A percentile compares a stretch with the other conserved stretches of the same genome.
Conservation (phyloP, 768 basidiomycete species). For the Boletus rex-veris region DNA sequence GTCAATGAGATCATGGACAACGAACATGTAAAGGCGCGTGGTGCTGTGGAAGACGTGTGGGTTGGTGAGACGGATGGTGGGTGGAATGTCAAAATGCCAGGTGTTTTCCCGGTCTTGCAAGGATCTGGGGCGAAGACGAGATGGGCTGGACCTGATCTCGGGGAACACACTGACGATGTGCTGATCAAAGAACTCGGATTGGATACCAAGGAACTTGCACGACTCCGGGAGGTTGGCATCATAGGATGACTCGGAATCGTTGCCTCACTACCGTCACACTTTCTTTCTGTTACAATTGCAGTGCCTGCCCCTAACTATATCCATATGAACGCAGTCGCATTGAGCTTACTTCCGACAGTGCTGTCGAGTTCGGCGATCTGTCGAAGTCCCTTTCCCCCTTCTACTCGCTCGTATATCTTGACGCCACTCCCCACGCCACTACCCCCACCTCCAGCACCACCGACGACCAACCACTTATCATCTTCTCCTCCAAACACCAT, state of each 20-base stretch:
- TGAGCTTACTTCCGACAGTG: constrained; percentile 34
- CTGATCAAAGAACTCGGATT: constrained; percentile 44
- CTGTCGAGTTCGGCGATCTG: constrained; percentile 45
- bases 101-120: constrained; percentile 60
- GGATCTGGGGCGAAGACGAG: constrained; percentile 54
- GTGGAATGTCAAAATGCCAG: constrained; percentile 68
- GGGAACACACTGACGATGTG: constrained; percentile 52
- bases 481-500: constrained; percentile 64
- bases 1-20: constrained; percentile 61
- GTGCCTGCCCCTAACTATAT: not conserved
- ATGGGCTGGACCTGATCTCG: constrained; percentile 72
- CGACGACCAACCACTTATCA: constrained; percentile 59
- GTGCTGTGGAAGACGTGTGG: constrained; percentile 57
- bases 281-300: not conserved
- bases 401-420: constrained; percentile 64
- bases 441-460: constrained; percentile 47
- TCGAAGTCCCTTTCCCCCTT: constrained; percentile 54
- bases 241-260: constrained; percentile 28
- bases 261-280: not conserved
- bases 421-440: constrained; percentile 64
- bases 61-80: constrained; percentile 40
- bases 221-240: constrained; percentile 39
- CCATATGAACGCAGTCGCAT: constrained; percentile 39
- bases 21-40: constrained; percentile 53
- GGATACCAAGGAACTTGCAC: constrained; percentile 33